These are phyloP conservation scores for Ambrosia hybrid DNA, from an alignment of 140 eudicot genomes.

Conservation along the genomic window DNA sequence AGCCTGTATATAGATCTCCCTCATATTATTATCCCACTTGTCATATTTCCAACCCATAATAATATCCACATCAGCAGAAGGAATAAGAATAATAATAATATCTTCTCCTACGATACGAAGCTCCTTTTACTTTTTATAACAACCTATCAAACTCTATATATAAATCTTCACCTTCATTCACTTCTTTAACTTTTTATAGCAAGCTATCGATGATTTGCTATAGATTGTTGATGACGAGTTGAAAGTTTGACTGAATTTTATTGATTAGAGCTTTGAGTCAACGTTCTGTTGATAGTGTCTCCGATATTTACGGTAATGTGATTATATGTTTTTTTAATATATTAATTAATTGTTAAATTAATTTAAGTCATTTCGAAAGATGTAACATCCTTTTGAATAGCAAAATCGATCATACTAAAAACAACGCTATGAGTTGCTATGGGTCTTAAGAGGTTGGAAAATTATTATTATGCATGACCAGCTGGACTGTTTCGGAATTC, in stretches of 20 bases:
- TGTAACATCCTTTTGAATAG: too few species aligned
- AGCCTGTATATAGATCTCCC: slow-evolving; percentile 51
- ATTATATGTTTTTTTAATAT: too few species aligned
- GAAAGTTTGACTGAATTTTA: slow-evolving; percentile 9
- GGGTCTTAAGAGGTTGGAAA: too few species aligned
- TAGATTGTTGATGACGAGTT: not conserved
- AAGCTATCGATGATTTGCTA: not conserved
- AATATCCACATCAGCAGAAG: slow-evolving; percentile 32
- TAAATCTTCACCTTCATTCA: slow-evolving; percentile 20
- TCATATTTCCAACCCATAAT: slow-evolving; percentile 27
- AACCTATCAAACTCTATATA: slow-evolving; percentile 35
- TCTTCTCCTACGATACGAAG: slow-evolving; percentile 11
- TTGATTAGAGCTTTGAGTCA: slow-evolving; percentile 36
- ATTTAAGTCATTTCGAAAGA: too few species aligned
- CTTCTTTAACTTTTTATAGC: too few species aligned
- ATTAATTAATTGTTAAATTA: too few species aligned
- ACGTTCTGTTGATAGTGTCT: slow-evolving; percentile 21
- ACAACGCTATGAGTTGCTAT: too few species aligned
- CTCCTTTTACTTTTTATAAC: slow-evolving; percentile 10
- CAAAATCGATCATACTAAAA: too few species aligned
- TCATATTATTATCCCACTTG: slow-evolving; percentile 5
- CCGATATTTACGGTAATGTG: slow-evolving; percentile 27
- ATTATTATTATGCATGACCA: too few species aligned
- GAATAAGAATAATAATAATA: too few species aligned
- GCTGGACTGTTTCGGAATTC: too few species aligned